Base-by-base conservation (phyloP, 257 asterid genomes). In the Fraxinus anomala region DNA sequence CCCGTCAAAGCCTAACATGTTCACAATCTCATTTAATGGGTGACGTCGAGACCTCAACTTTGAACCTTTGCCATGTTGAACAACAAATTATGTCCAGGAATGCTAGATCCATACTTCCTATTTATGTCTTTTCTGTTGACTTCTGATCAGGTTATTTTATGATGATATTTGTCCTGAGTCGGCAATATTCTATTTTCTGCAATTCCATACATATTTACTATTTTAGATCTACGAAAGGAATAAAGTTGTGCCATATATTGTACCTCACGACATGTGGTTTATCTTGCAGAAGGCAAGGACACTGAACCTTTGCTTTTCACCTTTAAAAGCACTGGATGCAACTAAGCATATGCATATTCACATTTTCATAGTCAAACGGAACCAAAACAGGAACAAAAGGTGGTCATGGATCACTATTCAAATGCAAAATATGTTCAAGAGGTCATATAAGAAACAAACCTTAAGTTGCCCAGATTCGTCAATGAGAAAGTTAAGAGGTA, bases 401-500 rank as follows among this genome's bases (percentile, higher is more conserved):
- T 59, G 23, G 33, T 3, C 68, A 61, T 80, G 16, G 14, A 10
- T 77, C 68, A 78, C 17, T 51, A 59, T 28, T 59, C 39, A 72
- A 61, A 71, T 33, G 67, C 68, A 17, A 65, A 47, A 75, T 67
- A 36, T 40, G 36, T 11, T 73, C 14, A 9, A 74, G 23, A 72
- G 49, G 42, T 26, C 14, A 36, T 47, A 68, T n/a, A 68, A 54
- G 79, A 75, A 78, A 83, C 89, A 51, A 74, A 95, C 99, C 99
- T 96, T 96, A 79, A 93, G 96, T 77, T 89, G 86, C 80, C 97
- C 97, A 16, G 95, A 81, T 40, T 92, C 97, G 24, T 81, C 90
- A 76, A 96, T 93, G 37, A 96, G 93, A 84, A 96, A 96, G 84
- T 92, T 96, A 36, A 96, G 87, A 40, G 99, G 97, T 78, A 91